Evolutionary conservation across 1,284 basidiomycete genomes (phyloP), one percentile per base, ranked within the genome.

Genomic region (Microbotryum scabiosae): DNA sequence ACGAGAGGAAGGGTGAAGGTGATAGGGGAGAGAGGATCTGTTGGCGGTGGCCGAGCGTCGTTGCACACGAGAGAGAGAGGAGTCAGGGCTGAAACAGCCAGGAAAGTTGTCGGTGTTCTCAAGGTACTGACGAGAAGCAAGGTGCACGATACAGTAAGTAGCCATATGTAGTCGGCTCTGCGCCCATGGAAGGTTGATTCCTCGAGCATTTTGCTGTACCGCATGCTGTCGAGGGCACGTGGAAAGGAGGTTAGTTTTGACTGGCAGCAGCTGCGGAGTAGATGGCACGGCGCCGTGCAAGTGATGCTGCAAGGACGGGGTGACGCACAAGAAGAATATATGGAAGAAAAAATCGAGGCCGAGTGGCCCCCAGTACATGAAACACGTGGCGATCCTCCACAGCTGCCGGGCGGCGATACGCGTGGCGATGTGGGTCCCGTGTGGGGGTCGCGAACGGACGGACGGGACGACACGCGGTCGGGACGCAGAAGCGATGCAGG

Each of bases 311-410:
- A 10, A 36, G 4, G 2, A 79, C 90, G 74, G 1, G 16, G 41
- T 5, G 2, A 79, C 90, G 74, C 71, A 93, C 90, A 97, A 93
- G 81, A 97, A 97, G 81, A 97, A 96, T 60, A 98, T 80, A 74
- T 97, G 93, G 76, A 98, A 96, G 60, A 94, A 81, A 66, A 97
- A 90, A 74, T 97, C 93, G n/a, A 97, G 78, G 2, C 87, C 89
- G 68, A 97, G 82, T 0, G 86, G 82, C 12, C 94, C 94, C 76
- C 97, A 98, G 78, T 94, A 98, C 72, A 94, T 85, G 80, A 97
- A 97, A 9, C 87, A 92, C 28, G 92, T 96, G 56, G 88, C 75
- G 49, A 85, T 81, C 32, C 94, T 82, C 92, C 92, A 97, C 65
- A 85, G 79, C 88, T 97, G 69, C 14, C 20, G 10, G 25, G 32